Conservation (phyloP, 305 asterid genomes). For the Fraxinus xanthoxyloides region DNA sequence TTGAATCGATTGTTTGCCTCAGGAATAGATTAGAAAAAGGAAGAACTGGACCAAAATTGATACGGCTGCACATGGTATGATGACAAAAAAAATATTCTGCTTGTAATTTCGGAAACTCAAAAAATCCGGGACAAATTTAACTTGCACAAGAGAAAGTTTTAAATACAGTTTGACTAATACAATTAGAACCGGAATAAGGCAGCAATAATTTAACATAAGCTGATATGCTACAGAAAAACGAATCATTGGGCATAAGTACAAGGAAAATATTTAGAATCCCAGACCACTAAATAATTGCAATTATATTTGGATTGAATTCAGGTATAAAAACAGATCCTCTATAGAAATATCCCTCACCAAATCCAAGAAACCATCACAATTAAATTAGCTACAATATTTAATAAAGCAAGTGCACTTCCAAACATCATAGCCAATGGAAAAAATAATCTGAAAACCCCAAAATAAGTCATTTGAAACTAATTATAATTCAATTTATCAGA, state of each 20-base stretch:
- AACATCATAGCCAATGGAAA: conserved; percentile 27
- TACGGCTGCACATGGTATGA: not conserved
- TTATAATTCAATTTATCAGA: conserved; percentile 14
- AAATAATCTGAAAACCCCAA: conserved; percentile 19
- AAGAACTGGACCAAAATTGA: not conserved
- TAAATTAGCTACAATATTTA: conserved; percentile 12
- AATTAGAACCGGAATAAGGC: not conserved
- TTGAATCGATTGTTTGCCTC: not conserved
- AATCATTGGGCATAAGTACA: not conserved
- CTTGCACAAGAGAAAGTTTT: not conserved
- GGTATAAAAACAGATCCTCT: not conserved
- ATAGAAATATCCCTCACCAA: not conserved
- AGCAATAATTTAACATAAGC: not conserved
- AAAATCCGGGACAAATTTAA: not conserved
- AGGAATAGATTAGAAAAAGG: not conserved
- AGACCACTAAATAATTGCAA: not conserved
- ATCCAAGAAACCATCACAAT: not conserved
- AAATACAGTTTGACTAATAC: not conserved
- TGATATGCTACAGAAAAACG: not conserved
- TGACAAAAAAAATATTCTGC: not conserved
- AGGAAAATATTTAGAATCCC: not conserved
- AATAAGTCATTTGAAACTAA: conserved; percentile 11
- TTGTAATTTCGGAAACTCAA: not conserved
- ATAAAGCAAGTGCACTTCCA: conserved; percentile 20
- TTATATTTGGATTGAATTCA: conserved; percentile 6